Evolutionary conservation across 257 asterid species (phyloP).

Genomic region (Solanum pinnatisectum): DNA sequence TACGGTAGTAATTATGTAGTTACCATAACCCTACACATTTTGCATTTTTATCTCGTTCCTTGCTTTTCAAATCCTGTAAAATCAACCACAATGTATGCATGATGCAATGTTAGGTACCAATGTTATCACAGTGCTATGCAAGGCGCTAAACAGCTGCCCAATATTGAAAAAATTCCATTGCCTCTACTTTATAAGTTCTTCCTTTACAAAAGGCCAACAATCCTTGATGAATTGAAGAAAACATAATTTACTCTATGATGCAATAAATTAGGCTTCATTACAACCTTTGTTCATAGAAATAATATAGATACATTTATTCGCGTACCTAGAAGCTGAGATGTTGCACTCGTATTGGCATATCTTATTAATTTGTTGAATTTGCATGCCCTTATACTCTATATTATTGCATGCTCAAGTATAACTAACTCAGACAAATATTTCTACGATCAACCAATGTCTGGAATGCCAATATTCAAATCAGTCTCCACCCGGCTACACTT

Average conservation of each 20-base stretch:
- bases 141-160: too few relatives aligned
- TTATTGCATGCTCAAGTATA: not conserved
- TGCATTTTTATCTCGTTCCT: too few relatives aligned
- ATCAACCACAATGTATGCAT: too few relatives aligned
- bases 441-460: constrained; percentile 8
- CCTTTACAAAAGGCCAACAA: too few relatives aligned
- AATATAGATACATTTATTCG: not conserved
- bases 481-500: constrained; percentile 23
- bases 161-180: too few relatives aligned
- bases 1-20: too few relatives aligned
- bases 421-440: not conserved
- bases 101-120: too few relatives aligned
- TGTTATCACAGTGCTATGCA: too few relatives aligned
- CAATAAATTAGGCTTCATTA: not conserved
- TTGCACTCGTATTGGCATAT: not conserved
- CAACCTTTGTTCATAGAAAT: not conserved
- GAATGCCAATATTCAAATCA: constrained; percentile 24
- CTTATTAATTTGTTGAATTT: not conserved
- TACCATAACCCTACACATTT: too few relatives aligned
- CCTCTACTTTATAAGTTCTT: too few relatives aligned
- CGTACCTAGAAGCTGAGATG: not conserved
- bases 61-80: too few relatives aligned
- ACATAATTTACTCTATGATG: not conserved
- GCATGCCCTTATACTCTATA: not conserved
- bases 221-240: not conserved